A percentile compares a stretch with the other conserved stretches of the same genome.
These are phyloP conservation scores for Botryotinia narcissicola DNA, from an alignment of 2,329 filamentous ascomycete genomes.

Conservation along the genomic window DNA sequence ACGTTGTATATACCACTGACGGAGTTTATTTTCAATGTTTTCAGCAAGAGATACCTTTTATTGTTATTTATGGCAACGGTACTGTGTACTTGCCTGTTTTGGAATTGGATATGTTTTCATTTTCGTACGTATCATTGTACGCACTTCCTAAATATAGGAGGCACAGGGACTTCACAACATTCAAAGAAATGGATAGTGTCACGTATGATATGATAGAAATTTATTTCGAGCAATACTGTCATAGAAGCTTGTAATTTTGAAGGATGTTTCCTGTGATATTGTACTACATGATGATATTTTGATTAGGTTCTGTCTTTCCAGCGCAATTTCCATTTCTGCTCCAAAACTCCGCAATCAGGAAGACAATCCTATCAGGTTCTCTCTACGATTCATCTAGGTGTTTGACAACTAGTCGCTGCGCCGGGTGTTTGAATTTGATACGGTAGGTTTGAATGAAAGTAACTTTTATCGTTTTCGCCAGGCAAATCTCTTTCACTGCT, in stretches of 20 bases:
- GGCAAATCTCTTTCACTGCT: not conserved
- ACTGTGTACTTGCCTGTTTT: constrained; percentile 7
- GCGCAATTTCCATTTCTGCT: not conserved
- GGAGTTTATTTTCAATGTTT: constrained; percentile 16
- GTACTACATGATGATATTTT: not conserved
- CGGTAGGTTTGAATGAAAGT: not conserved
- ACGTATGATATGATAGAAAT: not conserved
- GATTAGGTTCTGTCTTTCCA: not conserved
- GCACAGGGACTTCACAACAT: not conserved
- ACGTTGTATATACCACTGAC: constrained; percentile 12
- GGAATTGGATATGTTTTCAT: not conserved
- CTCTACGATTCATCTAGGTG: not conserved
- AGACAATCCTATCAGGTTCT: not conserved
- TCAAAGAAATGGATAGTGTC: not conserved
- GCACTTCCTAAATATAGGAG: not conserved
- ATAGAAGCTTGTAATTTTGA: not conserved
- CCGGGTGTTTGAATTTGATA: not conserved
- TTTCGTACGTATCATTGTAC: not conserved
- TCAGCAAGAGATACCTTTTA: constrained; percentile 22
- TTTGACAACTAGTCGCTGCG: not conserved
- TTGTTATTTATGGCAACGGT: constrained; percentile 1
- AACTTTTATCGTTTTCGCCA: not conserved
- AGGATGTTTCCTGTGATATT: not conserved
- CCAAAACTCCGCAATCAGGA: not conserved
- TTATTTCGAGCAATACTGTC: not conserved